Conservation (phyloP, 1,139 yeast species). For the Geotrichum aggregatum region DNA sequence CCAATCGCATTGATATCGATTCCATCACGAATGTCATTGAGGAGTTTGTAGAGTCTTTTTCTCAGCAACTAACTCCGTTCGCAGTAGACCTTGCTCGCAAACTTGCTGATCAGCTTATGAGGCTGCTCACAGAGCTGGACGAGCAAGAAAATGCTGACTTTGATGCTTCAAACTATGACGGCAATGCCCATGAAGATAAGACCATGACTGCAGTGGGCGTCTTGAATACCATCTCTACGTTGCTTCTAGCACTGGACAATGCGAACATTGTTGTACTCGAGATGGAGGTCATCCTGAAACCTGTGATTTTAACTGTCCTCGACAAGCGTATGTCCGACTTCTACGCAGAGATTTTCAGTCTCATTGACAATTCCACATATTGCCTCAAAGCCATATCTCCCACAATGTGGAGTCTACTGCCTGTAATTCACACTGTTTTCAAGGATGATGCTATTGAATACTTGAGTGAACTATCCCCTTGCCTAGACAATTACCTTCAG, state of each 20-base stretch:
- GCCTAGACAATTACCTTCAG: constrained; percentile 70
- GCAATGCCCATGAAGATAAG: constrained; percentile 59
- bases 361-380: constrained; percentile 82
- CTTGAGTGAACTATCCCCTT: constrained; percentile 71
- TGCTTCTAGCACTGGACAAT: constrained; percentile 81
- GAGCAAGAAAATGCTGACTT: constrained; percentile 40
- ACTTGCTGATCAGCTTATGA: constrained; percentile 73
- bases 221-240: constrained; percentile 80
- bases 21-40: constrained; percentile 89
- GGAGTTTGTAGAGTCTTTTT: constrained; percentile 85
- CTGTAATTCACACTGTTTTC: constrained; percentile 51
- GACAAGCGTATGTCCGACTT: constrained; percentile 67
- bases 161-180: constrained; percentile 40
- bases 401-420: constrained; percentile 70
- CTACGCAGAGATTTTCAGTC: constrained; percentile 74
- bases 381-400: constrained; percentile 68
- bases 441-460: constrained; percentile 53
- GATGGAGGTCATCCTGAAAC: constrained; percentile 69
- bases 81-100: constrained; percentile 82
- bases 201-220: constrained; percentile 85
- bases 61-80: constrained; percentile 88
- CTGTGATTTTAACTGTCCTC: constrained; percentile 67
- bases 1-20: constrained; percentile 83
- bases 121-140: constrained; percentile 63
- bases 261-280: constrained; percentile 61